Percentiles rank a stretch among this genome's conserved stretches.
phyloP scores from a whole-genome alignment of 2,329 filamentous ascomycete species.

The Claviceps sp. region DNA sequence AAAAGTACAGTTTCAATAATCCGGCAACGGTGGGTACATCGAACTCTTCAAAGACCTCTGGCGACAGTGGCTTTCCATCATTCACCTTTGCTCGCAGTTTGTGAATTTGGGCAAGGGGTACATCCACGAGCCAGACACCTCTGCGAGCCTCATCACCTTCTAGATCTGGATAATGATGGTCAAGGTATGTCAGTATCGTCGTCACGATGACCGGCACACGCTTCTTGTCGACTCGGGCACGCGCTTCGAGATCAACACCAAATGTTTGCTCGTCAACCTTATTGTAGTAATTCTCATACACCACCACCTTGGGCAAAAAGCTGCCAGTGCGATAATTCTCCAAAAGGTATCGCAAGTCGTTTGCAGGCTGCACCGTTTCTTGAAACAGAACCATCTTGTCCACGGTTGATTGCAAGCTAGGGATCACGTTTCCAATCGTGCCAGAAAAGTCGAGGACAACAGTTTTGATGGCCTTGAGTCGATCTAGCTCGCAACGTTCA shows the following conservation, averaged over 20 bases:
- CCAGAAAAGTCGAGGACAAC: constrained; percentile 96
- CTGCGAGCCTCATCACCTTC: constrained; percentile 90
- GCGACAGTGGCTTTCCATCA: constrained; percentile 66
- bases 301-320: constrained; percentile 78
- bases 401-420: constrained; percentile 84
- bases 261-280: constrained; percentile 96
- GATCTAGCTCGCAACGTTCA: constrained; percentile 91
- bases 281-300: constrained; percentile 99
- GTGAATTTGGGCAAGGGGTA: constrained; percentile 74
- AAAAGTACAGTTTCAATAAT: constrained; percentile 82
- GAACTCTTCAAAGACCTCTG: constrained; percentile 70
- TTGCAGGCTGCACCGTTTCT: constrained; percentile 88
- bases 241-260: constrained; percentile 91
- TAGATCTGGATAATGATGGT: constrained; percentile 92
- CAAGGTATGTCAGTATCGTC: constrained; percentile 83
- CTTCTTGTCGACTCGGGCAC: constrained; percentile 87
- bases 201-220: constrained; percentile 88
- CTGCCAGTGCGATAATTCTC: constrained; percentile 95
- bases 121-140: constrained; percentile 88
- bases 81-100: constrained; percentile 73
- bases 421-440: constrained; percentile 94
- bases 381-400: constrained; percentile 99
- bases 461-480: constrained; percentile 94
- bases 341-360: constrained; percentile 82
- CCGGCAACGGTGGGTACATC: constrained; percentile 91